Base-by-base conservation (phyloP, 768 basidiomycete genomes). In the Rhodocollybia butyracea region DNA sequence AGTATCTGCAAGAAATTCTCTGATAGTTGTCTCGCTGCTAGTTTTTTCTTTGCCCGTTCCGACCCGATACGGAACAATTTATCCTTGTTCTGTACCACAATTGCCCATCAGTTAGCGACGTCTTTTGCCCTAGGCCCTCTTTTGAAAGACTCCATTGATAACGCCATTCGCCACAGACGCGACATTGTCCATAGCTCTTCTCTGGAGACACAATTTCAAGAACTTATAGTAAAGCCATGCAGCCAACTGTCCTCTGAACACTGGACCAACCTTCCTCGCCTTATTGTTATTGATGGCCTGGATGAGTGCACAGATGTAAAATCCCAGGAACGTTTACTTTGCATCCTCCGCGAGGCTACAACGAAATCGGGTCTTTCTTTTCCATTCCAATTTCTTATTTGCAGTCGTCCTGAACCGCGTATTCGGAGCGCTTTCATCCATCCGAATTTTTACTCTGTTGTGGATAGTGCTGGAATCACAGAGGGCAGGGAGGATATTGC, bases 241-340 rank as follows among this genome's bases (percentile, higher is more conserved):
- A 26, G 11, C 7, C 5, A n/a, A 40, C 13, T 54, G 11, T 3
- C 29, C 12, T 5, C 42, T 8, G 21, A 22, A 29, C 8, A 11
- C 5, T 43, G 52, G 40, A 31, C 12, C 8, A 24, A 58, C 64
- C n/a, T 45, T 57, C 39, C 68, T 5, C 60, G 68, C 26, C 48
- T 73, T 17, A 32, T 73, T 10, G 50, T 73, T n/a, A 70, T 73
- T 50, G 71, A 73, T 29, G 70, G 68, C 3, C 60, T 73, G 1
- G 72, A 72, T 39, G 72, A 73, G 56, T 73, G 71, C 22, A 60
- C 58, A 13, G 59, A 60, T 17, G 60, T 63, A 3, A 21, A 39
- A 4, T 54, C 59, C 7, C 63, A 70, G 15, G 61, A 65, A 22
- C 66, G 64, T n/a, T 60, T 73, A 17, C 55, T 73, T 22, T 57